These are phyloP conservation scores for Periglandula ipomoeae DNA, from an alignment of 2,329 filamentous ascomycete genomes.

Conservation along the genomic window DNA sequence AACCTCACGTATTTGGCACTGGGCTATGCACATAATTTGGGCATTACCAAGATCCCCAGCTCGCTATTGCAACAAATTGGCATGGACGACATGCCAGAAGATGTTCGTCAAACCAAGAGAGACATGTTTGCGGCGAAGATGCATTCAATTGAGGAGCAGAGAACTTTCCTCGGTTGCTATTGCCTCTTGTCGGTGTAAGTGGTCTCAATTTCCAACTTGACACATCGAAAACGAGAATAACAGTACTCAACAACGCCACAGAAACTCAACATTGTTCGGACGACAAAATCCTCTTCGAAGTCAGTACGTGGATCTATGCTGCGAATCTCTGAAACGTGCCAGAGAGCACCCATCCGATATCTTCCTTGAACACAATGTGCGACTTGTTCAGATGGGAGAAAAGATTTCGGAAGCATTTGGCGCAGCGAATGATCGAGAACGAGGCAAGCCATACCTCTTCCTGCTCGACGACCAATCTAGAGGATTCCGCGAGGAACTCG, in stretches of 20 bases:
- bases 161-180: conserved; percentile 29
- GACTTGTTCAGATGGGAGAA: conserved; percentile 26
- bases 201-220: background rate
- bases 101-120: conserved; percentile 10
- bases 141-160: conserved; percentile 27
- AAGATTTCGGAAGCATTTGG: conserved; percentile 24
- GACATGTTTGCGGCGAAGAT: conserved; percentile 13
- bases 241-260: conserved; percentile 3
- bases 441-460: conserved; percentile 20
- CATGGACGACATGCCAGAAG: conserved; percentile 7
- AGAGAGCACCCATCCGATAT: conserved; percentile 20
- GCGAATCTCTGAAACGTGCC: conserved; percentile 19
- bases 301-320: conserved; percentile 24
- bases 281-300: conserved; percentile 23
- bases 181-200: conserved; percentile 31
- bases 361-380: conserved; percentile 23
- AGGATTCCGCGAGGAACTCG: conserved; percentile 23
- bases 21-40: conserved; percentile 32
- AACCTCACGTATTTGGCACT: conserved; percentile 30
- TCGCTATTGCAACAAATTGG: conserved; percentile 8
- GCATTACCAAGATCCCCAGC: conserved; percentile 18
- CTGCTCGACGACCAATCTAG: conserved; percentile 24
- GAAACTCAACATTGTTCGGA: conserved; percentile 29
- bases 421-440: conserved; percentile 18
- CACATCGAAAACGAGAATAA: background rate